These are phyloP conservation scores for Xylaria venustula DNA, from an alignment of 495 filamentous ascomycete genomes.

Conservation along the genomic window DNA sequence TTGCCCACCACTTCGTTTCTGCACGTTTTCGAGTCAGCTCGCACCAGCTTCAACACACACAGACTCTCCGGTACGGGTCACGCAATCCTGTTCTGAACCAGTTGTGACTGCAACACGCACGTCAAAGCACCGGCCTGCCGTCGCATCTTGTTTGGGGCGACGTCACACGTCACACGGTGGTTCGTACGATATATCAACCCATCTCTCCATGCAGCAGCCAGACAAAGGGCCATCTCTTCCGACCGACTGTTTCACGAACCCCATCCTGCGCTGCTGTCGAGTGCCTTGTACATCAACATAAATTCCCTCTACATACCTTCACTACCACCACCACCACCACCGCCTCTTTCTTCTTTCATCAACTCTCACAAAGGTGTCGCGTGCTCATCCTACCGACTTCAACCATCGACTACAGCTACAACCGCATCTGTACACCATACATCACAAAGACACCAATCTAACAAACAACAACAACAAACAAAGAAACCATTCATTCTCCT, in stretches of 20 bases:
- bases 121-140: not conserved
- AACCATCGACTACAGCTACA: no score
- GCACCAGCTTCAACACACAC: no score
- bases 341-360: slow-evolving; percentile 1
- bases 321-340: not conserved
- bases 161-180: slow-evolving; percentile 8
- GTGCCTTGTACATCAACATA: no score
- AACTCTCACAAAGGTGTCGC: slow-evolving; percentile 2
- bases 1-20: not conserved
- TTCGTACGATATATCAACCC: slow-evolving; percentile 14
- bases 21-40: slow-evolving; percentile 9
- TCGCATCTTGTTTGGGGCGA: not conserved
- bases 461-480: no score
- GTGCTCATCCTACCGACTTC: not conserved
- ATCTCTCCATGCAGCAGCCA: no score
- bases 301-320: no score
- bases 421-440: no score
- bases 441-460: no score
- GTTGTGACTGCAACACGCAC: no score
- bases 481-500: no score
- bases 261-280: not conserved
- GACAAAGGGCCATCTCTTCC: slow-evolving; percentile 14
- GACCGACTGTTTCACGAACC: slow-evolving; percentile 4
- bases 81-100: no score
- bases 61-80: not conserved